A percentile compares a stretch with the other conserved stretches of the same genome.
These are phyloP conservation scores for Leccinum obscurum DNA, from an alignment of 768 basidiomycete species.

Conservation along the genomic window DNA sequence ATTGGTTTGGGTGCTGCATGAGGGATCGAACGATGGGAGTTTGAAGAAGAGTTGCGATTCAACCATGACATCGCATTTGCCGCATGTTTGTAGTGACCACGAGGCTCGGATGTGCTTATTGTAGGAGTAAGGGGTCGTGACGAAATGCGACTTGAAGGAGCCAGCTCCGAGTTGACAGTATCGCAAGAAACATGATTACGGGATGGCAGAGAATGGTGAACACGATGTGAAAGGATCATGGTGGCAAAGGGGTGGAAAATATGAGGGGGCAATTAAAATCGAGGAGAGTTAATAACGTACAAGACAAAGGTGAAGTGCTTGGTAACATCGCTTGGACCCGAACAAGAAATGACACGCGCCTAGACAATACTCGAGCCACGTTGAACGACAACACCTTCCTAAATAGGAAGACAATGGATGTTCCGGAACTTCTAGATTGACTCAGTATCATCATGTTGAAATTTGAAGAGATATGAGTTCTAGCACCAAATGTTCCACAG, in stretches of 20 bases:
- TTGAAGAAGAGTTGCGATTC: constrained; percentile 36
- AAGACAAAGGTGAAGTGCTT: constrained; percentile 13
- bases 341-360: constrained; percentile 8
- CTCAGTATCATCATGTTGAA: not conserved
- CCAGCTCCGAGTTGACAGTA: constrained; percentile 27
- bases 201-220: constrained; percentile 18
- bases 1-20: constrained; percentile 39
- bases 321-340: constrained; percentile 5
- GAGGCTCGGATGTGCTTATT: constrained; percentile 27
- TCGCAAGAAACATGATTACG: constrained; percentile 6
- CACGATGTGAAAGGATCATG: constrained; percentile 30
- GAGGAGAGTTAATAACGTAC: constrained; percentile 9
- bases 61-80: constrained; percentile 46
- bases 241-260: constrained; percentile 6
- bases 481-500: constrained; percentile 1
- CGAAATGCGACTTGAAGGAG: constrained; percentile 16
- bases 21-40: constrained; percentile 25
- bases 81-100: constrained; percentile 36
- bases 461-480: constrained; percentile 5
- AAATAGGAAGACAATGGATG: constrained; percentile 23
- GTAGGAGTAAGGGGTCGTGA: constrained; percentile 29
- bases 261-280: not conserved
- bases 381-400: constrained; percentile 30
- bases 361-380: constrained; percentile 18
- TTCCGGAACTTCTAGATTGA: not conserved